Evolutionary conservation across 2,329 filamentous ascomycete genomes (phyloP), one percentile per base, ranked within the genome.

Genomic region (Ascochyta rabiei): DNA sequence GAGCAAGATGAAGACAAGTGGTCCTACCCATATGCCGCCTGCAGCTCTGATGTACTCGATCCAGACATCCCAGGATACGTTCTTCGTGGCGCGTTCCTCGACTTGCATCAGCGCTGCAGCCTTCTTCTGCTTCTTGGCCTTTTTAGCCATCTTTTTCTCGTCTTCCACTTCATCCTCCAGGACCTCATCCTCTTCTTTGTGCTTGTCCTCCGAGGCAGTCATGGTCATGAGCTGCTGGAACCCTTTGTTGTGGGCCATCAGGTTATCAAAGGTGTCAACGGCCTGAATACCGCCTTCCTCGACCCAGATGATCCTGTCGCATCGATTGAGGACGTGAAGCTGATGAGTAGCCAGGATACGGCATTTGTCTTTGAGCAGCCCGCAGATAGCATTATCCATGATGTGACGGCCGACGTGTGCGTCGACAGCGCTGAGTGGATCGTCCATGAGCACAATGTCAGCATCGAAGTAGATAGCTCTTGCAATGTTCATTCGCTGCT

Each of bases 311-410:
- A 98, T 93, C 30, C 93, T 84, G 71, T 98, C 93, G 66, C 92
- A 97, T 30, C 92, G 88, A 70, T 84, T 92, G 6, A 98, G 83
- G 6, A 98, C 93, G 80, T 96, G 95, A 13, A 98, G 84, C 73
- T 98, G 93, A 75, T 99, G 95, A 0, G 95, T 99, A 1, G 93
- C 95, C 28, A 99, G 81, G 30, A 98, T 89, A 18, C 95, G 85
- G 69, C 91, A 95, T 75, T 97, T 97, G 76, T 93, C 84, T 66
- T 89, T 90, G 48, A 98, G 81, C 9, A 98, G 81, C 7, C 93
- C 93, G 53, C 92, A 86, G 48, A 99, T 97, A 35, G 93, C 93
- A 56, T 96, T 88, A 74, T 98, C 93, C 78, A 98, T 96, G 66
- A 99, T 87, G 64, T 87, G 85, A 16, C 82, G 79, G 10, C 85